Evolutionary conservation across 768 basidiomycete genomes (phyloP).

Genomic region (Serendipita sp.): DNA sequence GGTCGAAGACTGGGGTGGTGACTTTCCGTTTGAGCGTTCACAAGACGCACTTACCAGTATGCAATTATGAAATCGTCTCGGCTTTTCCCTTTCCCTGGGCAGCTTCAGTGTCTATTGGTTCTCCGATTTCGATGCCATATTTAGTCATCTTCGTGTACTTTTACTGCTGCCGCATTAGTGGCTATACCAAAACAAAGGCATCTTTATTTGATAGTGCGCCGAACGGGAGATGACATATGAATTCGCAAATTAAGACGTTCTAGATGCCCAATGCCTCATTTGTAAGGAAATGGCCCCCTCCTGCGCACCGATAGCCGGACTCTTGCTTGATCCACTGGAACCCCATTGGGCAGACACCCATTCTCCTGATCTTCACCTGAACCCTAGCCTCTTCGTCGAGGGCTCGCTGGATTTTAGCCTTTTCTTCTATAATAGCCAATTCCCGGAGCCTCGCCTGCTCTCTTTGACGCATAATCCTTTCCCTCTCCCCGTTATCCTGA

Average conservation of each 20-base stretch:
- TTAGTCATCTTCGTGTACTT: neutral
- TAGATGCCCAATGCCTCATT: slow-evolving; percentile 18
- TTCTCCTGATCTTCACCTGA: slow-evolving; percentile 26
- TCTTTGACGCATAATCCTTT: slow-evolving; percentile 13
- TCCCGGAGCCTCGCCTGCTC: slow-evolving; percentile 20
- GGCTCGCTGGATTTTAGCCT: slow-evolving; percentile 17
- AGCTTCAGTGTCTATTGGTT: neutral
- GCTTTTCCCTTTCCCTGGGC: too few relatives aligned
- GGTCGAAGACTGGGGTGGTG: neutral
- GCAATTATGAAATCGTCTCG: neutral
- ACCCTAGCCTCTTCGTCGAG: slow-evolving; percentile 26
- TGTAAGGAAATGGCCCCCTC: slow-evolving; percentile 28
- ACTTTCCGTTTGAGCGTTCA: neutral
- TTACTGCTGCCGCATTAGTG: neutral
- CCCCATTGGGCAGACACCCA: slow-evolving; percentile 36
- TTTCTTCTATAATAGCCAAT: slow-evolving; percentile 14
- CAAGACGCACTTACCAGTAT: neutral
- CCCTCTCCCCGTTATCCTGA: slow-evolving; percentile 11
- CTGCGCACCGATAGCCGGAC: slow-evolving; percentile 31
- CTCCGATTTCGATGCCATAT: neutral
- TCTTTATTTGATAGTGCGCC: neutral
- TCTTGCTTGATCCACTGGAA: slow-evolving; percentile 28
- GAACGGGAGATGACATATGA: neutral
- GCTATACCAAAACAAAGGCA: too few relatives aligned
- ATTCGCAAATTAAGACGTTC: neutral